Base-by-base conservation (phyloP, 2,329 filamentous ascomycete species). In the Fusarium coffeatum region DNA sequence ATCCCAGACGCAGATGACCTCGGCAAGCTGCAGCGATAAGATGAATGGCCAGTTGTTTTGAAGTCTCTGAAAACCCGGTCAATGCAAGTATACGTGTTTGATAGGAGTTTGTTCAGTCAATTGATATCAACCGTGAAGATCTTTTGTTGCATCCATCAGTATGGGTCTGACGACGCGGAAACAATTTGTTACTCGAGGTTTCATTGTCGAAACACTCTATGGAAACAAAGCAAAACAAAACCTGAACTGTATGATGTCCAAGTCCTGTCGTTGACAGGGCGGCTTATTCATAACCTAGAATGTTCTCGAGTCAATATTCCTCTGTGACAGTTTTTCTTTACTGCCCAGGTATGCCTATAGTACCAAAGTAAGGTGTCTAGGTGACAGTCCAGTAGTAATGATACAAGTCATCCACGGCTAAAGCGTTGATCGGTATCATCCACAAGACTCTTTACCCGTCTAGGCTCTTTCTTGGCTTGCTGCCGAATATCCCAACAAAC, bases 361-460 rank as follows among this genome's bases (percentile, higher is more conserved):
- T 16, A 32, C 30, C 30, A 13, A 28, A 6, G 28, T 8, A 32
- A 32, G 30, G 30, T 32, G 30, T 32, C 30, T 16, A 9, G 15
- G 30, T n/a, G 18, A 18, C 11, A 51, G 23, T 13, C 16, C n/a
- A 5, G 46, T 28, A 40, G 34, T 32, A 42, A 59, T 30, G 16
- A 15, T 25, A 61, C 34, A 40, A 23, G 18, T n/a, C 42, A 18
- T 43, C 4, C 16, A 32, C 37, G 47, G 61, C 37, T 66, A 55
- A 55, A 66, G 20, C 12, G 46, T 48, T 37, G 34, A 37, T 16
- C 40, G 65, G 30, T 12, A 46, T 28, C 34, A 23, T 48, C 47
- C 54, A 48, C 60, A 66, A 68, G 70, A 61, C 61, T 48, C 48
- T 59, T 65, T 69, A 40, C 51, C 69, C 61, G 34, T 65, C 67